These are phyloP conservation scores for Apocynum venetum DNA, from an alignment of 257 asterid species.

Conservation along the genomic window DNA sequence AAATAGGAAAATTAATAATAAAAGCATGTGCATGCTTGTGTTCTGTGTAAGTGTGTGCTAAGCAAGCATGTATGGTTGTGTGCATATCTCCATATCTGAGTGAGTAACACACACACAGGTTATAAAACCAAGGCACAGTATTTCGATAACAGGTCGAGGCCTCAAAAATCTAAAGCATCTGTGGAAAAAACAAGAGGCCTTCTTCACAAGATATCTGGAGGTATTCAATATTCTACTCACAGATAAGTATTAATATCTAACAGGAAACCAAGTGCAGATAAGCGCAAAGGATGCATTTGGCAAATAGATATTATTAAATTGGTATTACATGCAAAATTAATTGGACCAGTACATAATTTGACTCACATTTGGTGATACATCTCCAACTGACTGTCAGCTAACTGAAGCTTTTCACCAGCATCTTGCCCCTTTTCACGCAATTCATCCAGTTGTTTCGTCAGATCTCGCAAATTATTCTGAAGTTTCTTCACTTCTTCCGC, in stretches of 20 bases:
- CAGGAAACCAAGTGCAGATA: not conserved
- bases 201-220: not conserved
- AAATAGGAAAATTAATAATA: not conserved
- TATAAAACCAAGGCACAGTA: not conserved
- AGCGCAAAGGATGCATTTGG: not conserved
- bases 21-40: not conserved
- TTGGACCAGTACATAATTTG: conserved; percentile 11
- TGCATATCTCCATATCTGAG: not conserved
- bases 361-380: conserved; percentile 90
- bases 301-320: conserved; percentile 11
- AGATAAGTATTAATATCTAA: not conserved
- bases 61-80: not conserved
- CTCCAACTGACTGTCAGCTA: conserved; percentile 93
- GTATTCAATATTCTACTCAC: not conserved
- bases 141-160: not conserved
- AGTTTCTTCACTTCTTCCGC: conserved; percentile 67
- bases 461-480: conserved; percentile 71
- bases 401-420: conserved; percentile 86
- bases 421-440: conserved; percentile 73
- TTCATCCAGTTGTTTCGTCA: conserved; percentile 72
- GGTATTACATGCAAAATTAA: conserved; percentile 9
- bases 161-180: not conserved
- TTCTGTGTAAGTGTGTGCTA: not conserved
- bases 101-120: not conserved
- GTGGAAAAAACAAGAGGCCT: not conserved